Evolutionary conservation across 257 asterid genomes (phyloP), one percentile per base, ranked within the genome.

Genomic region (Anisodus acutangulus): DNA sequence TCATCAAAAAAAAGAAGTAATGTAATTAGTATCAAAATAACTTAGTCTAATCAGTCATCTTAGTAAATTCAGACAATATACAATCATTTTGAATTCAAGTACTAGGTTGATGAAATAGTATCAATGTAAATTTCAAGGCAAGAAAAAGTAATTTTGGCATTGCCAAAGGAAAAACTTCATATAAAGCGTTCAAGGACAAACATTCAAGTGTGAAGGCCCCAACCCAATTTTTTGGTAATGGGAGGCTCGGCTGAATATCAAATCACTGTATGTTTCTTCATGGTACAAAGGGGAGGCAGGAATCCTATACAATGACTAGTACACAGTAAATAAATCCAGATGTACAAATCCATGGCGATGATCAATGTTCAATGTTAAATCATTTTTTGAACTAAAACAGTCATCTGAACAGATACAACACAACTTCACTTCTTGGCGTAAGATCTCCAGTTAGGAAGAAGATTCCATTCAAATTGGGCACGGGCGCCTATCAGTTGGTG

Each of bases 291-390:
- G 2, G 26, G 80, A 19, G 43, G 43, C 60, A 49, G 12, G 62
- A 74, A 74, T 74, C 60, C 80, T 74, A 49, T 74, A 74, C 62
- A 49, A 49, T 22, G 43, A 74, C 80, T 74, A 47, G 80, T 11
- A 74, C 43, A 74, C 60, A 49, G 80, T 47, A 47, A 19, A 47
- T 19, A 72, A 72, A 68, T 37, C n/a, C 57, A 53, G 41, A 49
- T 74, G 60, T 74, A 72, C 80, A 74, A 5, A 74, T 74, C 80
- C 80, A 74, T 22, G 43, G 60, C 6, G 11, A 74, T 12, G 43
- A 6, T 12, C 80, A 47, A 49, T 9, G 80, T 13, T 49, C 19
- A 10, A 15, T 47, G 80, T 74, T 72, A 72, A 72, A 74, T 71
- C 37, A 71, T 2, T n/a, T 45, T 39, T 45, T 71, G 13, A 43